Evolutionary conservation across 1,284 basidiomycete species (phyloP).

Genomic region (Coniferiporia weirii): DNA sequence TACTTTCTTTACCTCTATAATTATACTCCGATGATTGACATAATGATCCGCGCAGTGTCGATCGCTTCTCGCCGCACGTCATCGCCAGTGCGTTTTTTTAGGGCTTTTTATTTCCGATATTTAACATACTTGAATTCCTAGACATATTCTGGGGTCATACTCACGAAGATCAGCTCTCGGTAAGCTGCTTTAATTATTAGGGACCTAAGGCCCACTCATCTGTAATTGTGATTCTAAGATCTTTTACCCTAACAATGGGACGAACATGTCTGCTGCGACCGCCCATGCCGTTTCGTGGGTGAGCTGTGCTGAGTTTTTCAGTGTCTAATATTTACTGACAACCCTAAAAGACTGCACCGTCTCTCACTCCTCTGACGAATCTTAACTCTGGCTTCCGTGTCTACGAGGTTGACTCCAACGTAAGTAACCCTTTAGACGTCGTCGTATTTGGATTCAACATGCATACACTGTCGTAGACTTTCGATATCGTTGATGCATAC

Average conservation of each 20-base stretch:
- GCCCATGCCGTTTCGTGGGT: slow-evolving; percentile 56
- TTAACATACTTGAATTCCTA: slow-evolving; percentile 22
- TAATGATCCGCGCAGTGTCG: slow-evolving; percentile 48
- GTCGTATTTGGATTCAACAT: background rate
- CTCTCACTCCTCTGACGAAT: slow-evolving; percentile 68
- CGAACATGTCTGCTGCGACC: slow-evolving; percentile 49
- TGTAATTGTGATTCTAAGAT: slow-evolving; percentile 38
- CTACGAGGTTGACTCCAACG: slow-evolving; percentile 59
- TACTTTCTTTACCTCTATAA: slow-evolving; percentile 26
- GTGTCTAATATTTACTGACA: background rate
- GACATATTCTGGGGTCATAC: slow-evolving; percentile 80
- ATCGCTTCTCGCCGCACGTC: slow-evolving; percentile 72
- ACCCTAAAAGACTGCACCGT: slow-evolving; percentile 51
- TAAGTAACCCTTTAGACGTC: background rate
- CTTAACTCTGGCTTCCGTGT: slow-evolving; percentile 77
- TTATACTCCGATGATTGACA: background rate
- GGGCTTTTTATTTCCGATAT: background rate
- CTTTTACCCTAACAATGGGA: slow-evolving; percentile 73
- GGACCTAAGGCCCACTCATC: background rate
- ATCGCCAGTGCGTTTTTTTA: slow-evolving; percentile 56
- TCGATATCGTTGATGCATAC: slow-evolving; percentile 68
- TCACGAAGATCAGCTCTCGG: slow-evolving; percentile 76
- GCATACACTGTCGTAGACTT: slow-evolving; percentile 42
- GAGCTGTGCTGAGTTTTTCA: slow-evolving; percentile 16
- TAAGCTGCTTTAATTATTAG: slow-evolving; percentile 27